These are phyloP conservation scores for Silene conica DNA, from an alignment of 148 eudicot species.

Conservation along the genomic window DNA sequence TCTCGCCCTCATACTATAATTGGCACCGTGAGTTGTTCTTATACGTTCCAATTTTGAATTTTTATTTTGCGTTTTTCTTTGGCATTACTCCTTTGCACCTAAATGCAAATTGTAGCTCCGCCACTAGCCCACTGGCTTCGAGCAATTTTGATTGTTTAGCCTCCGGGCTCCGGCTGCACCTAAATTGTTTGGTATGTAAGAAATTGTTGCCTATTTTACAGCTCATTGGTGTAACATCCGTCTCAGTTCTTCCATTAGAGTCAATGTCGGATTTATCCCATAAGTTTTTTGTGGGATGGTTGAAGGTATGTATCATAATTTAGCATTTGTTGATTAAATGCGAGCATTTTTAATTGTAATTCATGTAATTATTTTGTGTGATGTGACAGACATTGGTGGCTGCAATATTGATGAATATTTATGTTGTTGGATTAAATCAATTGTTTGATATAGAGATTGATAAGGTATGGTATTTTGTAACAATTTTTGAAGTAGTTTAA, in stretches of 20 bases:
- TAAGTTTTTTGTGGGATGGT: constrained; percentile 26
- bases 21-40: constrained; percentile 44
- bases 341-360: neutral
- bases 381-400: constrained; percentile 26
- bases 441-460: constrained; percentile 27
- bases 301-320: neutral
- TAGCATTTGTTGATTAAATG: neutral
- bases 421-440: constrained; percentile 31
- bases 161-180: no score
- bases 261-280: constrained; percentile 37
- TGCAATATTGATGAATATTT: constrained; percentile 28
- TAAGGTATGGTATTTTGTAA: constrained; percentile 27
- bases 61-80: no score
- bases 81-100: no score
- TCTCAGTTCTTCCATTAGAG: constrained; percentile 40
- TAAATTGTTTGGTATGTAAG: neutral
- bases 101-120: no score
- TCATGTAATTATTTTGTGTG: neutral
- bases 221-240: constrained; percentile 46
- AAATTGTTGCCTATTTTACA: constrained; percentile 4
- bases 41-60: neutral
- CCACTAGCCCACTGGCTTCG: no score
- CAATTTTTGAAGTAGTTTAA: no score
- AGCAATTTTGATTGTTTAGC: no score
- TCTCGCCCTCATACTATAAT: constrained; percentile 46